Conservation (phyloP, 495 filamentous ascomycete genomes). For the Venustampulla echinocandica region DNA sequence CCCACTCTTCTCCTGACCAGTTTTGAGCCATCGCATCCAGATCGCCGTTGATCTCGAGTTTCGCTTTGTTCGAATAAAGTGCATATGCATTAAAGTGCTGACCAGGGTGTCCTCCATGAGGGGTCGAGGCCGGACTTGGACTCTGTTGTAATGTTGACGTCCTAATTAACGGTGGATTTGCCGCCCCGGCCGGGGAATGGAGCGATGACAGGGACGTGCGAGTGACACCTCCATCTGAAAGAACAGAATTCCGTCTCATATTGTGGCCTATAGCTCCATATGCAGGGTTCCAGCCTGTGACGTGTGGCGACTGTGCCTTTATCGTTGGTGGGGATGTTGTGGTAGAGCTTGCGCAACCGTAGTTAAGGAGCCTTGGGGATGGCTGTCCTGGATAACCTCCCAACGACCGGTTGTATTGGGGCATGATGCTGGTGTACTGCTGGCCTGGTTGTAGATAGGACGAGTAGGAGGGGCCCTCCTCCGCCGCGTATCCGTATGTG, state of each 20-base stretch:
- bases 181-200: constrained; percentile 18
- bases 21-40: constrained; percentile 66
- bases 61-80: constrained; percentile 78
- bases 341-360: constrained; percentile 33
- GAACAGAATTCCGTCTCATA: constrained; percentile 31
- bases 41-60: constrained; percentile 77
- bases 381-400: constrained; percentile 26
- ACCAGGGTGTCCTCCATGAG: constrained; percentile 30
- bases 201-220: constrained; percentile 28
- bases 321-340: constrained; percentile 29
- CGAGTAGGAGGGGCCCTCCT: constrained; percentile 20
- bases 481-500: constrained; percentile 24
- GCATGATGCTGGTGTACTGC: constrained; percentile 27
- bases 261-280: constrained; percentile 34
- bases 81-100: constrained; percentile 68
- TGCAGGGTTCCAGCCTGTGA: constrained; percentile 30
- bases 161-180: constrained; percentile 64
- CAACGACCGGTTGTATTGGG: constrained; percentile 27
- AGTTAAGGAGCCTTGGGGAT: constrained; percentile 33
- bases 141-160: constrained; percentile 71
- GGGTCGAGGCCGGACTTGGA: constrained; percentile 32
- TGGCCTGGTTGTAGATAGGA: constrained; percentile 28
- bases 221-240: constrained; percentile 34
- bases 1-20: constrained; percentile 75
- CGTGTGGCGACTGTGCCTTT: constrained; percentile 40